These are phyloP conservation scores for Salicornia ramosissima DNA, from an alignment of 148 eudicot genomes.

Conservation along the genomic window DNA sequence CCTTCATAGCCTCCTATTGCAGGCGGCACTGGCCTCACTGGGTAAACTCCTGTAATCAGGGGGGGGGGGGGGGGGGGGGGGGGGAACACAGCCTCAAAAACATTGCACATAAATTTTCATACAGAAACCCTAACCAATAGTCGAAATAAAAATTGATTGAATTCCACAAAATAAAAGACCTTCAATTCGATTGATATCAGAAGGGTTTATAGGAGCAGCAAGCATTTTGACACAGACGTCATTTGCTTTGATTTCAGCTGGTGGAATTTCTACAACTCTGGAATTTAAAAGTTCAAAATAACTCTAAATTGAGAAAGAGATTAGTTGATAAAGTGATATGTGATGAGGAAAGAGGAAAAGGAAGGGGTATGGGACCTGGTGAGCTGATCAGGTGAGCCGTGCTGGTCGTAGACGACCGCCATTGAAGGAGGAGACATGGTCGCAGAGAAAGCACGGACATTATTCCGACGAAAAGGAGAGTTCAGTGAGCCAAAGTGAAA, in stretches of 20 bases:
- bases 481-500: conserved; percentile 2
- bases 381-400: conserved; percentile 73
- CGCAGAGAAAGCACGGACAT: conserved; percentile 50
- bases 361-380: conserved; percentile 33
- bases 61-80: too few relatives aligned
- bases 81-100: not conserved
- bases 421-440: conserved; percentile 73
- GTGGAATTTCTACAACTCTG: conserved; percentile 63
- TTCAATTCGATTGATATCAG: conserved; percentile 88
- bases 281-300: conserved; percentile 7
- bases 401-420: conserved; percentile 69
- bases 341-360: not conserved
- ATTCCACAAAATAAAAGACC: conserved; percentile 26
- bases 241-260: conserved; percentile 53
- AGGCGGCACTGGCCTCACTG: conserved; percentile 78
- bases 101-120: not conserved
- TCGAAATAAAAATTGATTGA: not conserved
- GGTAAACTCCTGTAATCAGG: conserved; percentile 73
- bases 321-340: not conserved
- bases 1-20: conserved; percentile 94
- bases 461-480: conserved; percentile 12
- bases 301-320: not conserved
- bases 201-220: conserved; percentile 92
- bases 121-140: too few relatives aligned
- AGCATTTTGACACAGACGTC: conserved; percentile 91